These are phyloP conservation scores for Penicillium egyptiacum DNA, from an alignment of 495 filamentous ascomycete genomes.

Conservation along the genomic window DNA sequence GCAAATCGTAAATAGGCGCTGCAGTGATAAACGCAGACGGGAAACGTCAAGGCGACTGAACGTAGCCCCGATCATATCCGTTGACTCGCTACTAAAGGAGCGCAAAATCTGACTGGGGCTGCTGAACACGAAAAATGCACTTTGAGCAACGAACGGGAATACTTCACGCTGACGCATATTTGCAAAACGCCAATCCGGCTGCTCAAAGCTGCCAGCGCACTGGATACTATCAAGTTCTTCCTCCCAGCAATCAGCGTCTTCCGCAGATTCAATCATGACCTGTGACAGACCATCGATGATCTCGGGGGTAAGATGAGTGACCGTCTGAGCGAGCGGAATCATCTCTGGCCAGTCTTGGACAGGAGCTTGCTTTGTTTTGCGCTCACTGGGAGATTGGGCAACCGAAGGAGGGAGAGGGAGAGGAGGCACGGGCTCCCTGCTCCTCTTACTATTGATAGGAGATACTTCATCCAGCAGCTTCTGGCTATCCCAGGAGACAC, in stretches of 20 bases:
- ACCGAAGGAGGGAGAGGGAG: slow-evolving; percentile 14
- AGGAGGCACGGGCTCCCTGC: slow-evolving; percentile 1
- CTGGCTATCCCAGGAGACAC: slow-evolving; percentile 49
- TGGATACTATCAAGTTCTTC: slow-evolving; percentile 45
- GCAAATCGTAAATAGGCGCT: slow-evolving; percentile 40
- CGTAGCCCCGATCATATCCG: not conserved
- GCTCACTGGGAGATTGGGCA: slow-evolving; percentile 24
- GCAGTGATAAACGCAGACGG: slow-evolving; percentile 35
- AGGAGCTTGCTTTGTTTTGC: slow-evolving; percentile 19
- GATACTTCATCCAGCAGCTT: slow-evolving; percentile 37
- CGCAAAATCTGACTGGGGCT: slow-evolving; percentile 60
- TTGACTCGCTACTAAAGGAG: slow-evolving; percentile 58
- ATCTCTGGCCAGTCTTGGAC: slow-evolving; percentile 14
- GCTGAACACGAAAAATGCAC: slow-evolving; percentile 70
- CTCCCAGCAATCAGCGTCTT: slow-evolving; percentile 42
- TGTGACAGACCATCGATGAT: slow-evolving; percentile 41
- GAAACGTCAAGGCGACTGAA: slow-evolving; percentile 31
- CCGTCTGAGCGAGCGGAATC: slow-evolving; percentile 34
- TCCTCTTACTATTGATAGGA: slow-evolving; percentile 11
- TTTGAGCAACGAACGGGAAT: slow-evolving; percentile 67
- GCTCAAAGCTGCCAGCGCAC: slow-evolving; percentile 39
- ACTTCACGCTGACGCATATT: slow-evolving; percentile 40
- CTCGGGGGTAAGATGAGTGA: slow-evolving; percentile 45
- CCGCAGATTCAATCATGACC: slow-evolving; percentile 37
- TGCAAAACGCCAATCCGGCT: slow-evolving; percentile 42